Evolutionary conservation across 208 protist genomes (phyloP).

Genomic region (Trypanosoma conorhini): DNA sequence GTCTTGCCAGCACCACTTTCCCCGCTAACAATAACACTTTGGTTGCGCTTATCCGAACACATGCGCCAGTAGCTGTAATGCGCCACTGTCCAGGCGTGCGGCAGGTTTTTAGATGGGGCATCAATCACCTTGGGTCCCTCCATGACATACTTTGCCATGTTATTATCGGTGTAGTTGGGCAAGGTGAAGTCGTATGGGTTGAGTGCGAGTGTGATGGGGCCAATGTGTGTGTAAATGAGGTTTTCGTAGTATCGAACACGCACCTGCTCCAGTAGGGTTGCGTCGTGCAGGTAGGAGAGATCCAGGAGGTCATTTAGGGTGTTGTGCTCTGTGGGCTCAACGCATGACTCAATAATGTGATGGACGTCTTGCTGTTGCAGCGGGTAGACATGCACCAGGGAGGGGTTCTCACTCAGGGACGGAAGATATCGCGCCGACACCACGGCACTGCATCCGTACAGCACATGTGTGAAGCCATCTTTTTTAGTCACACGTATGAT

Average conservation of each 20-base stretch:
- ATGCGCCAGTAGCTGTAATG: constrained; percentile 47
- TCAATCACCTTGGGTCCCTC: constrained; percentile 28
- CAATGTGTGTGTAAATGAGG: constrained; percentile 52
- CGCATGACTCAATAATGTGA: constrained; percentile 24
- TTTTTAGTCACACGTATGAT: constrained; percentile 28
- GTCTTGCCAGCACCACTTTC: constrained; percentile 55
- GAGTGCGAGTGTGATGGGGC: constrained; percentile 43
- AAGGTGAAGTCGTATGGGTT: constrained; percentile 50
- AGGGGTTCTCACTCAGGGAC: neutral
- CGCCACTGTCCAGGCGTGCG: constrained; percentile 42
- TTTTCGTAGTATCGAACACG: constrained; percentile 39
- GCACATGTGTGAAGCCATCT: constrained; percentile 24
- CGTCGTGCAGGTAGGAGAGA: constrained; percentile 39
- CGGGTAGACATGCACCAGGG: constrained; percentile 9
- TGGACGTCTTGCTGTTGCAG: constrained; percentile 23
- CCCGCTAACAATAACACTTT: constrained; percentile 51
- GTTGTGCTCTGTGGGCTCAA: constrained; percentile 8
- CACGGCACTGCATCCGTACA: constrained; percentile 14
- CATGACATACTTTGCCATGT: constrained; percentile 36
- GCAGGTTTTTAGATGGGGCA: constrained; percentile 23
- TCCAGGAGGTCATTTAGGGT: constrained; percentile 36
- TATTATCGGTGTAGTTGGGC: constrained; percentile 32
- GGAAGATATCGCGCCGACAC: neutral
- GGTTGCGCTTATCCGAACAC: constrained; percentile 27
- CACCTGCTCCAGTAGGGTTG: constrained; percentile 38